A percentile compares a stretch with the other conserved stretches of the same genome.
These are phyloP conservation scores for Rhodotorula sp. DNA, from an alignment of 1,284 basidiomycete genomes.

Conservation along the genomic window DNA sequence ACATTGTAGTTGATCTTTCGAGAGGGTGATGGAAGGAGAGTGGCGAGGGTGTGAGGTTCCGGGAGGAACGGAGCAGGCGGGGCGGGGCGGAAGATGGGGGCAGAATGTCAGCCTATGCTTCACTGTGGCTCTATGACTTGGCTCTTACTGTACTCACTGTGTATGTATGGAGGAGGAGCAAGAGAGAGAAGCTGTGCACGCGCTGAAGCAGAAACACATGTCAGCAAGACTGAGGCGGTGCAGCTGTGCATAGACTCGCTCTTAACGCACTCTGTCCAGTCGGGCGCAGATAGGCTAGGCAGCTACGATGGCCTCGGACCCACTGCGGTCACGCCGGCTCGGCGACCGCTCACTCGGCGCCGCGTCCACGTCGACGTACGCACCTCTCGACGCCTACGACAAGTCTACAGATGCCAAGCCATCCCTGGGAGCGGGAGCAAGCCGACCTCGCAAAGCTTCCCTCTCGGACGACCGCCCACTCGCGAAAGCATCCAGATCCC, in stretches of 20 bases:
- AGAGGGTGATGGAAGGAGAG: background rate
- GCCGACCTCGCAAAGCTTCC: background rate
- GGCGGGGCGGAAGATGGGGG: background rate
- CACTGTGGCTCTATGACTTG: too few species aligned
- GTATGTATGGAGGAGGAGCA: too few species aligned
- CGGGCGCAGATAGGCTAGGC: too few species aligned
- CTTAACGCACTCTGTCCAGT: too few species aligned
- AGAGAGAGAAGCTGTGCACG: too few species aligned
- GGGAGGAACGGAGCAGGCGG: fast-evolving
- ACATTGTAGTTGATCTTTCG: background rate
- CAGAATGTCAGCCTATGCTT: background rate
- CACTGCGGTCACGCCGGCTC: background rate
- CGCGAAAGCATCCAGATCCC: background rate
- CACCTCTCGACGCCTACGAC: background rate
- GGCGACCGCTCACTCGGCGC: background rate
- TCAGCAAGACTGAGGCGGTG: too few species aligned
- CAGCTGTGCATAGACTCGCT: too few species aligned
- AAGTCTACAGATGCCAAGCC: background rate
- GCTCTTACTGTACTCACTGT: too few species aligned
- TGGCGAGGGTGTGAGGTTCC: background rate
- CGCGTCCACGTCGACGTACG: background rate
- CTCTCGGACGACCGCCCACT: background rate
- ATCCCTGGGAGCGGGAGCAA: too few species aligned
- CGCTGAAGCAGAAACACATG: too few species aligned
- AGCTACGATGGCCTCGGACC: background rate